A percentile compares a stretch with the other conserved stretches of the same genome.
Evolutionary conservation across 257 asterid genomes (phyloP).

Genomic region (Capsicum baccatum): DNA sequence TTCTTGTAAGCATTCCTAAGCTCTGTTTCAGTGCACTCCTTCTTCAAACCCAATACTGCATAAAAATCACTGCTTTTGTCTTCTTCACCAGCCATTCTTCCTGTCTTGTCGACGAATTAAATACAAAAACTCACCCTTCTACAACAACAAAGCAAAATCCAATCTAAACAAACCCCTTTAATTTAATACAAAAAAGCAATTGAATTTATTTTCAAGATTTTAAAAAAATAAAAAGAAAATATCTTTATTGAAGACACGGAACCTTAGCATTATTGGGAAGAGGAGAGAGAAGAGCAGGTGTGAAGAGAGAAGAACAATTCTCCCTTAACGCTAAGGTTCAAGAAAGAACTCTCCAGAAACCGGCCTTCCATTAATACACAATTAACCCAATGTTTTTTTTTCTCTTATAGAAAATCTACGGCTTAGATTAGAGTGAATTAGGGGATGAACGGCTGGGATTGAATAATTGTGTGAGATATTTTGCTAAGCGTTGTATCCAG

Average conservation of each 20-base stretch:
- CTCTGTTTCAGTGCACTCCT: slow-evolving; percentile 67
- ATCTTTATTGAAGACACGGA: slow-evolving; percentile 30
- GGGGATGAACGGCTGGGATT: slow-evolving; percentile 48
- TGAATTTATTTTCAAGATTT: background rate
- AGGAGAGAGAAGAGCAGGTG: background rate
- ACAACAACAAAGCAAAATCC: background rate
- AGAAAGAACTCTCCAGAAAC: slow-evolving; percentile 64
- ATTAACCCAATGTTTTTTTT: no score
- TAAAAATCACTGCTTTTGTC: slow-evolving; percentile 61
- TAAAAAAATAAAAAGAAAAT: no score
- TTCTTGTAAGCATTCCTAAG: slow-evolving; percentile 77
- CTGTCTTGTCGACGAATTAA: slow-evolving; percentile 61
- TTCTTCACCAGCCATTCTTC: slow-evolving; percentile 58
- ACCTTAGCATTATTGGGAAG: slow-evolving; percentile 31
- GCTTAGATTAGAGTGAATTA: background rate
- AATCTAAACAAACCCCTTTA: background rate
- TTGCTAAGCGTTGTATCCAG: slow-evolving; percentile 41
- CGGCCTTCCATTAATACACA: slow-evolving; percentile 33
- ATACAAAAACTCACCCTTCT: background rate
- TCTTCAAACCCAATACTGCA: slow-evolving; percentile 71
- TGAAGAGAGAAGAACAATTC: slow-evolving; percentile 29
- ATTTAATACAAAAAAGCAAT: background rate
- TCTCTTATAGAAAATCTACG: background rate
- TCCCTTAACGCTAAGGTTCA: slow-evolving; percentile 33
- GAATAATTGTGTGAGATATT: slow-evolving; percentile 42